A percentile compares a stretch with the other conserved stretches of the same genome.
Conservation (phyloP, 768 basidiomycete species). For the Leccinum rimulosum region DNA sequence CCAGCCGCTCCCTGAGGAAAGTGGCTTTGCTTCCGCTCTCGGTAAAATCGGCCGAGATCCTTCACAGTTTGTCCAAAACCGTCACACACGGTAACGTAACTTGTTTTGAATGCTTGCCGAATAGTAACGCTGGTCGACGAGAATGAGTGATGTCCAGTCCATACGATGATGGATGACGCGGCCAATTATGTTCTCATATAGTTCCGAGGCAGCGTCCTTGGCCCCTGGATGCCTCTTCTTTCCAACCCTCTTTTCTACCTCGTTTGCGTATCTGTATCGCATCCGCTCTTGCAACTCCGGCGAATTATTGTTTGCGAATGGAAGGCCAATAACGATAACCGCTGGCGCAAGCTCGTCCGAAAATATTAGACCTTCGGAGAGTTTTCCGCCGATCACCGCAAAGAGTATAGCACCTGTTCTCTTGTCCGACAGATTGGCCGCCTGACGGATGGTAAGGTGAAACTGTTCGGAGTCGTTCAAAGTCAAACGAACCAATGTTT, state of each 20-base stretch:
- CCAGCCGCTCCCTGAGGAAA: not conserved
- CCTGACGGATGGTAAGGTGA: slow-evolving; percentile 17
- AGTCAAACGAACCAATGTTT: slow-evolving; percentile 17
- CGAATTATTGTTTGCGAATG: slow-evolving; percentile 90
- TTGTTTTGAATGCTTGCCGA: slow-evolving; percentile 67
- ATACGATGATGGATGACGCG: slow-evolving; percentile 88
- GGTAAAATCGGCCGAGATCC: slow-evolving; percentile 67
- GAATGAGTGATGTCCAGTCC: slow-evolving; percentile 90
- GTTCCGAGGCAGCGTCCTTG: slow-evolving; percentile 72
- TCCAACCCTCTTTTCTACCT: slow-evolving; percentile 47
- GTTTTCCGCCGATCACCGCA: slow-evolving; percentile 94
- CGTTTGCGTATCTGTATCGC: slow-evolving; percentile 66
- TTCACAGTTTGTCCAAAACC: slow-evolving; percentile 72
- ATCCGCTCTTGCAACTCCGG: slow-evolving; percentile 89
- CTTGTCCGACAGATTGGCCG: slow-evolving; percentile 25
- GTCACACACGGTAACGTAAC: slow-evolving; percentile 63
- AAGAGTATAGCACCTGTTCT: slow-evolving; percentile 75
- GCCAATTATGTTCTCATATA: slow-evolving; percentile 88
- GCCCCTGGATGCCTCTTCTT: slow-evolving; percentile 34
- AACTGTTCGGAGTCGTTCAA: not conserved
- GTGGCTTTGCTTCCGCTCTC: slow-evolving; percentile 42
- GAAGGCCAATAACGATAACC: slow-evolving; percentile 85
- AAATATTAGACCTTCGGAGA: slow-evolving; percentile 89
- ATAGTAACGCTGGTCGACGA: slow-evolving; percentile 83
- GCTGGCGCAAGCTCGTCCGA: slow-evolving; percentile 80